Percentiles rank a stretch among this genome's conserved stretches.
Conservation (phyloP, 2,329 filamentous ascomycete genomes). For the Thelonectria discophora region DNA sequence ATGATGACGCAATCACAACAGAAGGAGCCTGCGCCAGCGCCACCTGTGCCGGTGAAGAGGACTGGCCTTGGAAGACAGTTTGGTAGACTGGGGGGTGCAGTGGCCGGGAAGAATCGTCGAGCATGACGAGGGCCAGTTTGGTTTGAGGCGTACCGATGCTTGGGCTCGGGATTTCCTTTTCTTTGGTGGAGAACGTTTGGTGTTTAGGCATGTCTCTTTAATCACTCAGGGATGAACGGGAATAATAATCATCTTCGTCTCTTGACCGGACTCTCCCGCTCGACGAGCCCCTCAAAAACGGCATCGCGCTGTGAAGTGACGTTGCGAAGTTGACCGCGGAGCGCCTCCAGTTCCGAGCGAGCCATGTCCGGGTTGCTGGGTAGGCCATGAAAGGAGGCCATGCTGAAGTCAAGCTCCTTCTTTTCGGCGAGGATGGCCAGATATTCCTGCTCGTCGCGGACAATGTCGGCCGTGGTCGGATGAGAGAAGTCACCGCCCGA, state of each 20-base stretch:
- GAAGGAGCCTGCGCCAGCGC: conserved; percentile 57
- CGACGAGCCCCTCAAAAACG: conserved; percentile 78
- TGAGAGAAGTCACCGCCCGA: conserved; percentile 48
- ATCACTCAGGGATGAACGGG: conserved; percentile 4
- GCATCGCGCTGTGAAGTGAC: conserved; percentile 72
- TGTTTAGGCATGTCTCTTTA: conserved; percentile 16
- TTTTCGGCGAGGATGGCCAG: conserved; percentile 65
- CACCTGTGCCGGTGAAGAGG: conserved; percentile 63
- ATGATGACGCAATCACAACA: conserved; percentile 51
- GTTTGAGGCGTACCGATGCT: conserved; percentile 22
- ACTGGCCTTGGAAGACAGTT: conserved; percentile 73
- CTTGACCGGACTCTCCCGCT: conserved; percentile 65
- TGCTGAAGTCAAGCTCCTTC: conserved; percentile 67
- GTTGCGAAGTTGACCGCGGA: conserved; percentile 70
- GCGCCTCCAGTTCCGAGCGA: conserved; percentile 72
- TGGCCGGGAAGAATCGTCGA: conserved; percentile 69
- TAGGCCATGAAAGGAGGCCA: conserved; percentile 74
- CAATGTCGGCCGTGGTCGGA: conserved; percentile 66
- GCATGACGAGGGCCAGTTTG: conserved; percentile 40
- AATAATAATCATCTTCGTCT: conserved; percentile 42
- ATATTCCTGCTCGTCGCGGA: conserved; percentile 66
- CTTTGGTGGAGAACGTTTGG: conserved; percentile 5
- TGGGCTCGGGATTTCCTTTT: conserved; percentile 12
- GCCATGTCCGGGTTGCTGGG: conserved; percentile 76
- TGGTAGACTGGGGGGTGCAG: conserved; percentile 75